Conservation (phyloP, 2,329 filamentous ascomycete genomes). For the Fusarium pseudonygamai region DNA sequence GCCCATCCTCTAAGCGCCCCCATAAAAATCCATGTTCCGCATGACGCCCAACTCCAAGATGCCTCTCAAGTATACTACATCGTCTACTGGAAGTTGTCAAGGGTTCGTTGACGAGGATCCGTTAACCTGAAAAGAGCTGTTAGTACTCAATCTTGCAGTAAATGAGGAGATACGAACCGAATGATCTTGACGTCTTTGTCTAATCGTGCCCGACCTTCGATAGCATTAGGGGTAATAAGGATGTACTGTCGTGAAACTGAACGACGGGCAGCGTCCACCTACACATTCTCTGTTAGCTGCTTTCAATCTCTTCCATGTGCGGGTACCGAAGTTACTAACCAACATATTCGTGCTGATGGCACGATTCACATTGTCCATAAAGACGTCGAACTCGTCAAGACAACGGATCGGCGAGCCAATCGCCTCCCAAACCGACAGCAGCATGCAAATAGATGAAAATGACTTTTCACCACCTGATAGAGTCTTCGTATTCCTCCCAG, state of each 20-base stretch:
- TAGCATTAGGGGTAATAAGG: conserved; percentile 92
- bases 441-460: conserved; percentile 93
- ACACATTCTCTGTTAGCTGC: conserved; percentile 5
- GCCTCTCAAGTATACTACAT: conserved; percentile 3
- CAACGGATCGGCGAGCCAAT: conserved; percentile 97
- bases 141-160: conserved; percentile 29
- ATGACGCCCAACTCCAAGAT: conserved; percentile 21
- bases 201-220: conserved; percentile 66
- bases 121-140: conserved; percentile 56
- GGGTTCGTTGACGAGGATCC: conserved; percentile 66
- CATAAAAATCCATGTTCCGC: not conserved
- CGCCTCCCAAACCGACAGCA: conserved; percentile 95
- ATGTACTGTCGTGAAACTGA: conserved; percentile 95
- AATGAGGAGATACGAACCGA: conserved; percentile 58
- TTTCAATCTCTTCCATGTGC: not conserved
- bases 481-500: conserved; percentile 87
- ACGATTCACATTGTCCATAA: conserved; percentile 98
- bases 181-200: conserved; percentile 81
- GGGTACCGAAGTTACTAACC: conserved; percentile 60
- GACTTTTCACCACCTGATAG: conserved; percentile 97
- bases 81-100: conserved; percentile 39
- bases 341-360: conserved; percentile 95
- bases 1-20: conserved; percentile 9
- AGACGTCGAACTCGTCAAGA: conserved; percentile 97
- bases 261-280: conserved; percentile 85